Conservation (phyloP, 2,329 filamentous ascomycete genomes). For the Sclerotinia glacialis region DNA sequence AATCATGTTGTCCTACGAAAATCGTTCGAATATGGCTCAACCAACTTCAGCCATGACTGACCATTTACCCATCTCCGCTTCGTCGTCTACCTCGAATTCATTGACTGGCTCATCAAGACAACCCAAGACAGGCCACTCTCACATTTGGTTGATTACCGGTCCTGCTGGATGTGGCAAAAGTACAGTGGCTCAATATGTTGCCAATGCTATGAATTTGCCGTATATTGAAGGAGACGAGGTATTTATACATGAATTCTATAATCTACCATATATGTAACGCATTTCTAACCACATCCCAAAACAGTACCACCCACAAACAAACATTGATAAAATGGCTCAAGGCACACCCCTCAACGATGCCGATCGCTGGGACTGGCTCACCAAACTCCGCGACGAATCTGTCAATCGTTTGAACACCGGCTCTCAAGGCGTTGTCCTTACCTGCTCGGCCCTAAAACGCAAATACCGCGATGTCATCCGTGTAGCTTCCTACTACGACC, state of each 20-base stretch:
- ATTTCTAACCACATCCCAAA: conserved; percentile 22
- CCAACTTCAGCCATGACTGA: conserved; percentile 32
- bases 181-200: conserved; percentile 66
- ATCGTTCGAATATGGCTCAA: conserved; percentile 33
- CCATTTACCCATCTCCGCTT: conserved; percentile 31
- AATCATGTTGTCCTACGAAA: conserved; percentile 37
- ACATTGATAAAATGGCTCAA: conserved; percentile 86
- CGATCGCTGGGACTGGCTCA: conserved; percentile 98
- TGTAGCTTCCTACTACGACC: conserved; percentile 72
- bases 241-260: conserved; percentile 40
- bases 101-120: conserved; percentile 26
- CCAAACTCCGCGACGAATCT: conserved; percentile 67
- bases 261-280: not conserved
- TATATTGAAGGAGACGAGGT: conserved; percentile 80
- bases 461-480: conserved; percentile 94
- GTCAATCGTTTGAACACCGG: conserved; percentile 52
- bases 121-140: conserved; percentile 46
- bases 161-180: conserved; percentile 79
- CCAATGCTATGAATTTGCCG: conserved; percentile 60
- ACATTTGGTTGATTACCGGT: conserved; percentile 79
- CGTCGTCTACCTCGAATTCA: conserved; percentile 23
- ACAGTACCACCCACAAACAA: conserved; percentile 72
- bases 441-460: conserved; percentile 92
- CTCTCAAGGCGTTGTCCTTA: conserved; percentile 79
- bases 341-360: conserved; percentile 84